Conservation (phyloP, 108 stramenopile genomes). For the Nitzschia sp. region DNA sequence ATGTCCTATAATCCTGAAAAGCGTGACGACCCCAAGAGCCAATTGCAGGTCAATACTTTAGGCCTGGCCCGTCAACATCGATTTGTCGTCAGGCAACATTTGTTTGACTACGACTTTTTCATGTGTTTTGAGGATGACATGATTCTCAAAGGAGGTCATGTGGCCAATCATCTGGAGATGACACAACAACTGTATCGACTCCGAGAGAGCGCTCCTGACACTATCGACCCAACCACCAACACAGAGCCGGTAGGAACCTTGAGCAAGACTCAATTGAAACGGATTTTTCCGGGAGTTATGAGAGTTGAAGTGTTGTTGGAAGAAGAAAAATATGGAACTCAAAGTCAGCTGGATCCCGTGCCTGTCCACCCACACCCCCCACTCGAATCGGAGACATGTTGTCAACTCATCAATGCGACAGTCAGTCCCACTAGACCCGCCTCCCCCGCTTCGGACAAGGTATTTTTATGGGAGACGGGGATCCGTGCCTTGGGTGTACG, state of each 20-base stretch:
- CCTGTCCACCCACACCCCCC: conserved; percentile 32
- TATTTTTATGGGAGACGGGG: conserved; percentile 77
- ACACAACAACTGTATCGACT: conserved; percentile 52
- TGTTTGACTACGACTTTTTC: conserved; percentile 79
- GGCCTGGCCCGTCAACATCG: conserved; percentile 81
- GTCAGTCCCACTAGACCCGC: conserved; percentile 33
- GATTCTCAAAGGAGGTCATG: conserved; percentile 67
- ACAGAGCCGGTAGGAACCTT: conserved; percentile 40
- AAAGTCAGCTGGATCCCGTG: conserved; percentile 50
- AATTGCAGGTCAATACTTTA: conserved; percentile 31
- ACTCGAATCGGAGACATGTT: conserved; percentile 54
- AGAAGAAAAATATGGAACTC: conserved; percentile 37
- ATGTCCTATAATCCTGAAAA: conserved; percentile 45
- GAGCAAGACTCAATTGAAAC: conserved; percentile 54
- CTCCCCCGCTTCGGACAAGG: conserved; percentile 51
- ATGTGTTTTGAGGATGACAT: conserved; percentile 85
- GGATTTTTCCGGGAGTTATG: conserved; percentile 72
- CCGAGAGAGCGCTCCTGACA: conserved; percentile 52
- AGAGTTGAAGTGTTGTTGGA: conserved; percentile 71
- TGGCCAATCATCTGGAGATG: conserved; percentile 65
- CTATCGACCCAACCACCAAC: not conserved
- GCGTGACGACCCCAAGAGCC: conserved; percentile 20
- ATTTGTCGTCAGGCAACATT: conserved; percentile 73
- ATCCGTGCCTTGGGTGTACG: conserved; percentile 71
- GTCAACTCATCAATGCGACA: conserved; percentile 39